These are phyloP conservation scores for Lophiotrema nucula DNA, from an alignment of 495 filamentous ascomycete genomes.

Conservation along the genomic window DNA sequence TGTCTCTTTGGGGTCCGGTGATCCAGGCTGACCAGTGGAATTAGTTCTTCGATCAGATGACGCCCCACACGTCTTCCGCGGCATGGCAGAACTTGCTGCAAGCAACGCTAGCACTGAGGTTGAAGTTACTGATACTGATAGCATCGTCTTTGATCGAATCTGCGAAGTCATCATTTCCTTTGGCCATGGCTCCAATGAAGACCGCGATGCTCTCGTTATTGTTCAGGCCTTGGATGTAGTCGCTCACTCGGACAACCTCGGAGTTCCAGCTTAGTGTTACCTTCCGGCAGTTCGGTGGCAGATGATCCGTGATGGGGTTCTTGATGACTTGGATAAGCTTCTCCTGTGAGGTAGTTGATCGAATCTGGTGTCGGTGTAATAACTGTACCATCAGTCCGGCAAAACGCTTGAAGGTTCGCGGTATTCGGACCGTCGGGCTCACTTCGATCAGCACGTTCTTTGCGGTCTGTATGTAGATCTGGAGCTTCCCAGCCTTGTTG, in stretches of 20 bases:
- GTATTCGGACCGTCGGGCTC: constrained; percentile 93
- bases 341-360: constrained; percentile 91
- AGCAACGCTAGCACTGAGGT: constrained; percentile 91
- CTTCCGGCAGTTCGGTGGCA: constrained; percentile 96
- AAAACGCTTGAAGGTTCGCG: constrained; percentile 97
- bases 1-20: constrained; percentile 1
- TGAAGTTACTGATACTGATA: constrained; percentile 97
- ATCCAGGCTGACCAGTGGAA: too few relatives aligned
- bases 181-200: constrained; percentile 98
- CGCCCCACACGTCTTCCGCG: constrained; percentile 93
- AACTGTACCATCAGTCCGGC: constrained; percentile 98
- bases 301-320: constrained; percentile 94
- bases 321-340: constrained; percentile 96
- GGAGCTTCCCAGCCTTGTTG: constrained; percentile 95
- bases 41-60: constrained; percentile 59
- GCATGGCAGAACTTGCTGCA: constrained; percentile 99
- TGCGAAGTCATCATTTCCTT: constrained; percentile 92
- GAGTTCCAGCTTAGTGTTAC: constrained; percentile 92
- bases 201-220: constrained; percentile 92
- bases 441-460: constrained; percentile 97
- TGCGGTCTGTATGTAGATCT: constrained; percentile 97
- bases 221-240: constrained; percentile 77
- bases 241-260: constrained; percentile 77
- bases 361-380: constrained; percentile 93
- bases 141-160: constrained; percentile 93